Conservation (phyloP, 106 monocot genomes). For the Vanilla planifolia region DNA sequence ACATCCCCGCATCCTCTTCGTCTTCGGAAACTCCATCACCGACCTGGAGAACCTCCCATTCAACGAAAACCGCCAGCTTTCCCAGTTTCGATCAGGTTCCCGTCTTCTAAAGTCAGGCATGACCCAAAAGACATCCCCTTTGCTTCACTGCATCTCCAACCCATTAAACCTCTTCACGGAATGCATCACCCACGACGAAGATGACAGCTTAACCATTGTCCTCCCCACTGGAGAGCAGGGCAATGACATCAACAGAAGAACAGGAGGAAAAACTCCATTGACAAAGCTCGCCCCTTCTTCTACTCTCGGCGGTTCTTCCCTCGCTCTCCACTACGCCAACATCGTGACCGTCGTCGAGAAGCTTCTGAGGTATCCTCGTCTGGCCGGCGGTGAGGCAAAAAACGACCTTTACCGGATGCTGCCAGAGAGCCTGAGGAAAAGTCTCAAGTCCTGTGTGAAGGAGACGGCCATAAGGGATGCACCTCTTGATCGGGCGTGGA, state of each 20-base stretch:
- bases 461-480: slow-evolving; percentile 84
- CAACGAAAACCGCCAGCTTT: slow-evolving; percentile 6
- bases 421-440: slow-evolving; percentile 58
- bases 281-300: slow-evolving; percentile 55
- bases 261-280: slow-evolving; percentile 49
- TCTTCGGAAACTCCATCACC: slow-evolving; percentile 40
- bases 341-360: slow-evolving; percentile 89
- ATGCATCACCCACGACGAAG: slow-evolving; percentile 52
- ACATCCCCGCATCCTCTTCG: slow-evolving; percentile 37
- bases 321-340: slow-evolving; percentile 86
- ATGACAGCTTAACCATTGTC: slow-evolving; percentile 19
- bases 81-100: slow-evolving; percentile 10
- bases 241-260: slow-evolving; percentile 14
- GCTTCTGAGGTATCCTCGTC: slow-evolving; percentile 66
- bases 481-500: slow-evolving; percentile 86
- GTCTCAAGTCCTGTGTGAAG: slow-evolving; percentile 61
- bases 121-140: neutral
- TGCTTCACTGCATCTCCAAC: slow-evolving; percentile 44
- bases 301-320: slow-evolving; percentile 71
- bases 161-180: slow-evolving; percentile 65
- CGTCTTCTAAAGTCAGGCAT: neutral
- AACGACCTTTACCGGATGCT: slow-evolving; percentile 94
- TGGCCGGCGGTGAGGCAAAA: slow-evolving; percentile 86
- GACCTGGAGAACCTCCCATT: slow-evolving; percentile 9
- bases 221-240: slow-evolving; percentile 20